Conservation (phyloP, 805 yeast species). For the Dipodascus albidus region DNA sequence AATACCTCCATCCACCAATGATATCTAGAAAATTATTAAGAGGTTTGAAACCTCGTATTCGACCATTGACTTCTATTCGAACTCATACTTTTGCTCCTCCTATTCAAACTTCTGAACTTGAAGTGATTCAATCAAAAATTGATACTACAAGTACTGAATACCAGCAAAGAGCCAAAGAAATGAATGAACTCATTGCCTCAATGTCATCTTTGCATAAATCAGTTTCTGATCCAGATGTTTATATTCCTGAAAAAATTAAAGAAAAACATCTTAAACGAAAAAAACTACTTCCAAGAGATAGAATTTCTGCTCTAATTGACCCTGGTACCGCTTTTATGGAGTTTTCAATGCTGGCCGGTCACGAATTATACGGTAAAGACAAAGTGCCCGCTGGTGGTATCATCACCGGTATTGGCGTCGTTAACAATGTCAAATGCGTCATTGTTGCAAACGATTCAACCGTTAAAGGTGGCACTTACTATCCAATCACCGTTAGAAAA, state of each 20-base stretch:
- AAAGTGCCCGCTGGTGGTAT: slow-evolving; percentile 25
- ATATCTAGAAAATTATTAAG: neutral
- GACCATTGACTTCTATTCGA: neutral
- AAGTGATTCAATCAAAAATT: slow-evolving; percentile 14
- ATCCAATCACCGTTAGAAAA: slow-evolving; percentile 25
- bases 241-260: slow-evolving; percentile 21
- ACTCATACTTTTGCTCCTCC: neutral
- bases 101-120: slow-evolving; percentile 4
- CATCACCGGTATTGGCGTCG: slow-evolving; percentile 24
- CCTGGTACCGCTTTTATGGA: slow-evolving; percentile 23
- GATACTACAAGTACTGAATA: slow-evolving; percentile 17
- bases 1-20: neutral
- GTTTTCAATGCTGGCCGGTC: slow-evolving; percentile 22
- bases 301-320: slow-evolving; percentile 21
- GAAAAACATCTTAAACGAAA: slow-evolving; percentile 19
- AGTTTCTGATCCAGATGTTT: slow-evolving; percentile 11
- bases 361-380: slow-evolving; percentile 21
- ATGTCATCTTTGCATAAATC: slow-evolving; percentile 13
- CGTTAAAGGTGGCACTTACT: slow-evolving; percentile 26
- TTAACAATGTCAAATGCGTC: slow-evolving; percentile 20
- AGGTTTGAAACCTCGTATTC: no score
- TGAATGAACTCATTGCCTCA: slow-evolving; percentile 13
- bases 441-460: slow-evolving; percentile 25
- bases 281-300: slow-evolving; percentile 23
- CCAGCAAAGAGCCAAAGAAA: slow-evolving; percentile 13